Evolutionary conservation across 768 basidiomycete genomes (phyloP).

Genomic region (Rhizopogon vulgaris): DNA sequence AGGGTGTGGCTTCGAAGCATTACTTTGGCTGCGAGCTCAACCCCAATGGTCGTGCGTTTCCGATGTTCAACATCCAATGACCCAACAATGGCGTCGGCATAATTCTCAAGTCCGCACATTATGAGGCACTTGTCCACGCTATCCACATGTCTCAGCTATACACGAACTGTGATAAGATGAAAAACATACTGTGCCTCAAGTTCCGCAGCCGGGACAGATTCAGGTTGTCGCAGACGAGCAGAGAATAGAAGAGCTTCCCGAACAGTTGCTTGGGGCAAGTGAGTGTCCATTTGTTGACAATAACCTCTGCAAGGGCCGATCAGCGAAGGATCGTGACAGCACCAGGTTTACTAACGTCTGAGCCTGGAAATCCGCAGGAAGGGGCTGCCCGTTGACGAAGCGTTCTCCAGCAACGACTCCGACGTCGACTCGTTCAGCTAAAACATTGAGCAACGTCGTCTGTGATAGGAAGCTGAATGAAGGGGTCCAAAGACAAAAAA

Average conservation of each 20-base stretch:
- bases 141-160: not conserved
- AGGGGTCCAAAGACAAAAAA: not conserved
- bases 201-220: conserved; percentile 54
- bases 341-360: conserved; percentile 39
- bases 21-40: conserved; percentile 53
- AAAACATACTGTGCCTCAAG: conserved; percentile 71
- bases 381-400: conserved; percentile 47
- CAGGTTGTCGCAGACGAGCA: conserved; percentile 72
- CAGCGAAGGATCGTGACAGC: not conserved
- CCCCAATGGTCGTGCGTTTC: conserved; percentile 55
- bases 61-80: conserved; percentile 42
- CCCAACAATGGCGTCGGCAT: conserved; percentile 62
- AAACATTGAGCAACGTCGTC: conserved; percentile 56
- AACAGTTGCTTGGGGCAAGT: conserved; percentile 69
- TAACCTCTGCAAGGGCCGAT: conserved; percentile 45
- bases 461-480: conserved; percentile 7
- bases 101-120: conserved; percentile 58
- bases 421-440: conserved; percentile 42
- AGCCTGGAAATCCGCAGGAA: conserved; percentile 54
- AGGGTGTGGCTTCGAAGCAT: not conserved
- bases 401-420: conserved; percentile 47
- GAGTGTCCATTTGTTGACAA: conserved; percentile 81
- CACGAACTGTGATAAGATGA: not conserved
- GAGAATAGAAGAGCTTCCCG: conserved; percentile 79
- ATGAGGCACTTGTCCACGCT: conserved; percentile 54